Evolutionary conservation across 2,329 filamentous ascomycete genomes (phyloP).

Genomic region (Neoascochyta sp.): DNA sequence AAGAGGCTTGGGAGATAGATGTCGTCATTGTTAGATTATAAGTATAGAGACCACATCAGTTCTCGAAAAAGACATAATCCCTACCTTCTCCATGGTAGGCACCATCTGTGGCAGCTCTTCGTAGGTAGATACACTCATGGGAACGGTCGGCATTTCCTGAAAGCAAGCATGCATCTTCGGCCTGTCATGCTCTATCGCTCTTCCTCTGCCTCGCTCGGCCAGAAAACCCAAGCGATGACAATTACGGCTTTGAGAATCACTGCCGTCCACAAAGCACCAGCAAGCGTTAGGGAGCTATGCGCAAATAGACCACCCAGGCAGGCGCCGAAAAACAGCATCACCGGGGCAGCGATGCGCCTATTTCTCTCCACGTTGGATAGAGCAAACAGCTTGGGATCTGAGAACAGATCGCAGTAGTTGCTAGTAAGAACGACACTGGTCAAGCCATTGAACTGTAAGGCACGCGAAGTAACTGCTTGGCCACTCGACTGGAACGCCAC

Average conservation of each 20-base stretch:
- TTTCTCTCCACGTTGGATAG: conserved; percentile 52
- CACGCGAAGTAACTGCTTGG: conserved; percentile 70
- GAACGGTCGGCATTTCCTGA: no score
- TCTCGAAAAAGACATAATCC: no score
- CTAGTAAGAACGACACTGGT: conserved; percentile 79
- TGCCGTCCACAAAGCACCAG: conserved; percentile 50
- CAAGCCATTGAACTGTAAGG: conserved; percentile 65
- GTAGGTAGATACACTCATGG: no score
- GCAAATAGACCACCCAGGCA: conserved; percentile 55
- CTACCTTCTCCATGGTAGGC: no score
- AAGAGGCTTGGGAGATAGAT: no score
- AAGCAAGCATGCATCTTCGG: no score
- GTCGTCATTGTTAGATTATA: no score
- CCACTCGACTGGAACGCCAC: conserved; percentile 75
- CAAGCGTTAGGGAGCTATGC: conserved; percentile 50
- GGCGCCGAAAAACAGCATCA: conserved; percentile 53
- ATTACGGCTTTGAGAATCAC: conserved; percentile 40
- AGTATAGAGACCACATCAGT: no score
- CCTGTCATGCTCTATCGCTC: no score
- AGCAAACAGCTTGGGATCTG: conserved; percentile 55
- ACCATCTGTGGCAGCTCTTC: no score
- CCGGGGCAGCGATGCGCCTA: conserved; percentile 49
- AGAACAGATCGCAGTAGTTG: conserved; percentile 77
- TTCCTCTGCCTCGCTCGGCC: conserved; percentile 35
- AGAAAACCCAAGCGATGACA: conserved; percentile 42